Conservation (phyloP, 495 filamentous ascomycete genomes). For the Aspergillus leporis region DNA sequence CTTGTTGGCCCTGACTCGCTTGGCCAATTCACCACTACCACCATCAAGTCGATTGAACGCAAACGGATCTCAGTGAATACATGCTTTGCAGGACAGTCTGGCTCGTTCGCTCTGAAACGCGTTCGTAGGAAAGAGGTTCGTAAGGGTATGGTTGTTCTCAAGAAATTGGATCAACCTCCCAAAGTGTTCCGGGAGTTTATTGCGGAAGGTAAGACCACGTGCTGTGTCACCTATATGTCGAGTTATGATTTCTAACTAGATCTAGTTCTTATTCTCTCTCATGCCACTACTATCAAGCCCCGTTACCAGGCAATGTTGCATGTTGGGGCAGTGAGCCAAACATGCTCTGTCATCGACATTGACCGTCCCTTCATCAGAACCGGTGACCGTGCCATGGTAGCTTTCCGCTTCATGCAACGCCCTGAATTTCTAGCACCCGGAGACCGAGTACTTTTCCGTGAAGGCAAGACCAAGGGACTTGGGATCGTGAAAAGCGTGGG, state of each 20-base stretch:
- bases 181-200: constrained; percentile 93
- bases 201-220: constrained; percentile 67
- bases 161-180: constrained; percentile 69
- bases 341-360: constrained; percentile 95
- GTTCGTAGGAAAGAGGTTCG: constrained; percentile 90
- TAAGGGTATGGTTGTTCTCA: constrained; percentile 97
- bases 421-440: constrained; percentile 90
- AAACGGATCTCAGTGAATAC: constrained; percentile 90
- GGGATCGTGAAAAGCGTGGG: constrained; percentile 92
- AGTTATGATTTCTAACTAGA: neutral
- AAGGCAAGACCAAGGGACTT: constrained; percentile 92
- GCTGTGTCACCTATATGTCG: neutral
- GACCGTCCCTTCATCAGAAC: constrained; percentile 95
- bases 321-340: constrained; percentile 92
- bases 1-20: constrained; percentile 89
- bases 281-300: constrained; percentile 97
- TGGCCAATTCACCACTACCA: constrained; percentile 88
- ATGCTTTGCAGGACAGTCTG: constrained; percentile 88
- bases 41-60: constrained; percentile 88
- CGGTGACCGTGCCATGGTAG: constrained; percentile 86
- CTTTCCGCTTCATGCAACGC: constrained; percentile 93
- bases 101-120: constrained; percentile 84
- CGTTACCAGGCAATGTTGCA: constrained; percentile 99
- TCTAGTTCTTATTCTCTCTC: constrained; percentile 85
- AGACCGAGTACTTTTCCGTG: constrained; percentile 88